A percentile compares a stretch with the other conserved stretches of the same genome.
Evolutionary conservation across 495 filamentous ascomycete species (phyloP).

Genomic region (Lepidopterella palustris): DNA sequence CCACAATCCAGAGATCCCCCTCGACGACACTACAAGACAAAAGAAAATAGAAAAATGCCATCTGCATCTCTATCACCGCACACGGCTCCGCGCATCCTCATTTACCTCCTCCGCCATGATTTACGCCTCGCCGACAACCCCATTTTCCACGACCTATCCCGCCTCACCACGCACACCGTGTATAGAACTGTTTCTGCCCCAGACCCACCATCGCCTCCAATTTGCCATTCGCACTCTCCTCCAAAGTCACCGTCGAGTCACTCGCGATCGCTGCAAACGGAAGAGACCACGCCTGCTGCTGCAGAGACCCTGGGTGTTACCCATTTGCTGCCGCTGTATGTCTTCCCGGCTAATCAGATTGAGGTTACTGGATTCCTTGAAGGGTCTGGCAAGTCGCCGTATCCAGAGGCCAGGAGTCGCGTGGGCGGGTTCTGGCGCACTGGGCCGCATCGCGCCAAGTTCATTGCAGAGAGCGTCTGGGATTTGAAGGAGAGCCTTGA

Average conservation of each 20-base stretch:
- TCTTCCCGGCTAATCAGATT: constrained; percentile 58
- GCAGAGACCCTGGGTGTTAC: constrained; percentile 38
- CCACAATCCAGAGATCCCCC: too few relatives aligned
- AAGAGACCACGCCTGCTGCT: neutral
- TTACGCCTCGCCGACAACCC: neutral
- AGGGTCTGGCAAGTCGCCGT: constrained; percentile 43
- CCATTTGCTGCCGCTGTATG: constrained; percentile 59
- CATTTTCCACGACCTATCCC: neutral
- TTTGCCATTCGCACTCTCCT: neutral
- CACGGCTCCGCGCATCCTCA: neutral
- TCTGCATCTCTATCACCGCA: neutral
- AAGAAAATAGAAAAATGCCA: neutral
- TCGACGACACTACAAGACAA: too few relatives aligned
- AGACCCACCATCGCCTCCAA: neutral
- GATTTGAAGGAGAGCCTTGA: constrained; percentile 54
- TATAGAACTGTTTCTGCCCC: neutral
- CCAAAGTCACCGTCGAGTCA: neutral
- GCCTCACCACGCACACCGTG: neutral
- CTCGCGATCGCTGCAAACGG: neutral
- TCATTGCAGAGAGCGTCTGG: constrained; percentile 61
- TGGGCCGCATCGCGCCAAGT: constrained; percentile 60
- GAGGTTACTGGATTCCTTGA: constrained; percentile 62
- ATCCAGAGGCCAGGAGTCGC: constrained; percentile 50
- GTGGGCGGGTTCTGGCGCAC: constrained; percentile 59
- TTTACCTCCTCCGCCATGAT: neutral